phyloP scores from a whole-genome alignment of 1,284 basidiomycete species.

The Trametes polyzona region DNA sequence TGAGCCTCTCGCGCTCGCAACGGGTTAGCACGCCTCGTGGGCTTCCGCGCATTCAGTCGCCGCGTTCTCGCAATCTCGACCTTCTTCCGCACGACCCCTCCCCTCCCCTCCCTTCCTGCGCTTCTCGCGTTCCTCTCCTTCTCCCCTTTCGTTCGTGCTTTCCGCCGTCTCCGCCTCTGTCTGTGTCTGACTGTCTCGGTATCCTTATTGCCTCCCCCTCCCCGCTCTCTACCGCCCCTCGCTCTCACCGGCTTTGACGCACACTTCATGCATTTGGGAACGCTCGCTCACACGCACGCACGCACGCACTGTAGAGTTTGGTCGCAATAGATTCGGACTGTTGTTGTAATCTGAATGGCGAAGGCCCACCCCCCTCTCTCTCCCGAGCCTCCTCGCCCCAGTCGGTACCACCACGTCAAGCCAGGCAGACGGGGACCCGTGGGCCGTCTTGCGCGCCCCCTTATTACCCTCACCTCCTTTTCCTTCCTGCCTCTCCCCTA shows the following conservation, averaged over 20 bases:
- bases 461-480: no score
- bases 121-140: not conserved
- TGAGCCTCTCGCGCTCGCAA: conserved; percentile 21
- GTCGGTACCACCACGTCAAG: no score
- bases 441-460: no score
- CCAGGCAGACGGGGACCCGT: no score
- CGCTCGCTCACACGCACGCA: no score
- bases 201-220: conserved; percentile 26
- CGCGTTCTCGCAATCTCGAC: conserved; percentile 7
- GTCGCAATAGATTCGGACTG: conserved; percentile 16
- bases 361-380: no score
- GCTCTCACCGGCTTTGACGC: conserved; percentile 6
- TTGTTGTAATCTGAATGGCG: conserved; percentile 4
- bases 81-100: conserved; percentile 4
- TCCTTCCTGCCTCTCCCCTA: no score
- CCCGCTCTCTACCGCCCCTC: not conserved
- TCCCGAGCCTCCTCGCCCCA: no score
- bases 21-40: conserved; percentile 27
- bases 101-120: not conserved
- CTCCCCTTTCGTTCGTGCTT: no score
- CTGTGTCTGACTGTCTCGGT: conserved; percentile 10
- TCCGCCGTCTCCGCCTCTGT: no score
- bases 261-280: conserved; percentile 6
- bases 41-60: conserved; percentile 7
- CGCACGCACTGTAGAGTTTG: conserved; percentile 20